These are phyloP conservation scores for Biscutella laevigata DNA, from an alignment of 441 rosid species.

Conservation along the genomic window DNA sequence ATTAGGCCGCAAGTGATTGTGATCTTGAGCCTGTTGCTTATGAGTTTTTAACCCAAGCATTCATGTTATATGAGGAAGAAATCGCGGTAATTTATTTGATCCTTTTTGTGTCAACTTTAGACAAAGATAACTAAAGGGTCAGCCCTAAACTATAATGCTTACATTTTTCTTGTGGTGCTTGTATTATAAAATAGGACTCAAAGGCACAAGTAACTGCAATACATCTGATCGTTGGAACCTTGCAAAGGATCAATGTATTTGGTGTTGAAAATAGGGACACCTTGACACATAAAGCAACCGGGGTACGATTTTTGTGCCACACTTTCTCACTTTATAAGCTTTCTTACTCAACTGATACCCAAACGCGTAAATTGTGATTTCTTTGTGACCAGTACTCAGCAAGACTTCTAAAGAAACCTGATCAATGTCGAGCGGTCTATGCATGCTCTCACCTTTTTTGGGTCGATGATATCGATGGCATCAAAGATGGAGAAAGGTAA, in stretches of 20 bases:
- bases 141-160: background rate
- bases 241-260: slow-evolving; percentile 68
- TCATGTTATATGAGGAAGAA: slow-evolving; percentile 68
- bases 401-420: slow-evolving; percentile 69
- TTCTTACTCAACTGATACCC: background rate
- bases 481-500: slow-evolving; percentile 68
- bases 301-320: slow-evolving; percentile 33
- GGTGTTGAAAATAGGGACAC: slow-evolving; percentile 70
- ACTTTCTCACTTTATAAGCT: slow-evolving; percentile 1
- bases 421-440: slow-evolving; percentile 73
- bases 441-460: slow-evolving; percentile 75
- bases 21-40: slow-evolving; percentile 65
- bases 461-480: slow-evolving; percentile 52
- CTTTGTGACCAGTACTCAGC: slow-evolving; percentile 54
- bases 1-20: slow-evolving; percentile 70
- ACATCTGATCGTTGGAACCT: slow-evolving; percentile 61
- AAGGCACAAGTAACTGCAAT: slow-evolving; percentile 69
- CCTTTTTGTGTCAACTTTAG: slow-evolving; percentile 3
- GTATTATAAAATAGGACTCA: slow-evolving; percentile 39
- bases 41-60: slow-evolving; percentile 63
- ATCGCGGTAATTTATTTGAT: slow-evolving; percentile 40
- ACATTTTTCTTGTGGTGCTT: background rate
- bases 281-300: slow-evolving; percentile 73
- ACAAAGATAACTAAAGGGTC: background rate
- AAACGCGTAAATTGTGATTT: slow-evolving; percentile 1